Percentiles rank a stretch among this genome's conserved stretches.
phyloP scores from a whole-genome alignment of 768 basidiomycete genomes.

The Kockovaella imperatae region DNA sequence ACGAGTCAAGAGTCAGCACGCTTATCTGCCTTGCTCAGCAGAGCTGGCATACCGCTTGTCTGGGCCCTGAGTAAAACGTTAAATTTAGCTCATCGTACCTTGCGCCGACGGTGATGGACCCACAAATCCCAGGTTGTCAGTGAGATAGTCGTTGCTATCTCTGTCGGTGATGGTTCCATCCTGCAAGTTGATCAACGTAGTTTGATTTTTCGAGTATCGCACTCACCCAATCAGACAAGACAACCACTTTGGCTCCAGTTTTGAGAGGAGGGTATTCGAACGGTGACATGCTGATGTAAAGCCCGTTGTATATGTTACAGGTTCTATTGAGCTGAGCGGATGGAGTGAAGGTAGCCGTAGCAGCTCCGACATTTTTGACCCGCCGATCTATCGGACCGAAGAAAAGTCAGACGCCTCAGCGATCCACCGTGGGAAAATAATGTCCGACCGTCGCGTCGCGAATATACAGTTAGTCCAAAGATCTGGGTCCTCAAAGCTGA shows the following conservation, averaged over 20 bases:
- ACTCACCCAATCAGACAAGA: slow-evolving; percentile 81
- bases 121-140: slow-evolving; percentile 85
- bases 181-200: slow-evolving; percentile 14
- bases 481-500: too few species aligned
- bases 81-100: neutral
- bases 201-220: slow-evolving; percentile 2
- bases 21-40: neutral
- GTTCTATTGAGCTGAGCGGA: too few species aligned
- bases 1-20: neutral
- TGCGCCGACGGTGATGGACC: slow-evolving; percentile 53
- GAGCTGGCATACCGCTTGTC: neutral
- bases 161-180: slow-evolving; percentile 74
- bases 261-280: slow-evolving; percentile 75
- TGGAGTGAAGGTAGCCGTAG: neutral
- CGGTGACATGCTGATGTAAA: slow-evolving; percentile 33
- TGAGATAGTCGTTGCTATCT: slow-evolving; percentile 90
- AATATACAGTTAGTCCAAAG: too few species aligned
- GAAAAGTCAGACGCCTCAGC: neutral
- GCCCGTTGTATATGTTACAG: too few species aligned
- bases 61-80: neutral
- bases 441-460: neutral
- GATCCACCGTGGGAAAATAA: slow-evolving; percentile 5
- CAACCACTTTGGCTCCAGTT: slow-evolving; percentile 71
- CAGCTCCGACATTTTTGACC: neutral
- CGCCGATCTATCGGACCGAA: neutral